phyloP scores from a whole-genome alignment of 1,284 basidiomycete genomes.

The Microbotryum violaceum region DNA sequence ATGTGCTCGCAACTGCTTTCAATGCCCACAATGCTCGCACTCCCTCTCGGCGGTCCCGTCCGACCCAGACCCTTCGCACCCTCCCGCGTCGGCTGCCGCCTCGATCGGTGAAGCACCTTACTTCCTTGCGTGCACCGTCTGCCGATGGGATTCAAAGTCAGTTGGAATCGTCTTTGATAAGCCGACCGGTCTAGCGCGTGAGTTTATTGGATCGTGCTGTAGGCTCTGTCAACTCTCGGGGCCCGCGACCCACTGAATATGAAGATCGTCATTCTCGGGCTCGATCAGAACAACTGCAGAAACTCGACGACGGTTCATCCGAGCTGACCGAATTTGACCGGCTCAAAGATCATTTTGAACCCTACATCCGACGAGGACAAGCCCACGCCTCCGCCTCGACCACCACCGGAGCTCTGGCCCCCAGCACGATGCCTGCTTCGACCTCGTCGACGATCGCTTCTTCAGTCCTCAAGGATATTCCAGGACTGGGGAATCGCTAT shows the following conservation, averaged over 20 bases:
- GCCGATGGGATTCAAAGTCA: slow-evolving; percentile 88
- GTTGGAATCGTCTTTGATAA: slow-evolving; percentile 91
- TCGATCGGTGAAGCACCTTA: slow-evolving; percentile 73
- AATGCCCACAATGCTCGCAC: slow-evolving; percentile 85
- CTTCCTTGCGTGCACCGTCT: slow-evolving; percentile 82
- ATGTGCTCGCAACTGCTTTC: slow-evolving; percentile 95
- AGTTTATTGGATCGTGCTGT: slow-evolving; percentile 1
- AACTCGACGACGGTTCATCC: slow-evolving; percentile 72
- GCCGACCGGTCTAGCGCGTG: slow-evolving; percentile 69
- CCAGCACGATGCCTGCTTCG: slow-evolving; percentile 5
- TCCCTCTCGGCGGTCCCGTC: slow-evolving; percentile 79
- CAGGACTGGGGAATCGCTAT: slow-evolving; percentile 13
- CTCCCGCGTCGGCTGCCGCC: slow-evolving; percentile 37
- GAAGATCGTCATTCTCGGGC: not conserved
- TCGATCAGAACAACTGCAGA: slow-evolving; percentile 70
- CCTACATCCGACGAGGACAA: slow-evolving; percentile 51
- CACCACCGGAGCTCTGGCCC: not conserved
- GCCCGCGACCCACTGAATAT: not conserved
- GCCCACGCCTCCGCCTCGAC: slow-evolving; percentile 1
- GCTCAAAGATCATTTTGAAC: slow-evolving; percentile 89
- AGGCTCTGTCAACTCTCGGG: not conserved
- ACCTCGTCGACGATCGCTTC: slow-evolving; percentile 42
- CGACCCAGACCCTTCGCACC: slow-evolving; percentile 58
- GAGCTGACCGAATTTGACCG: slow-evolving; percentile 81
- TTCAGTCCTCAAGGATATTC: slow-evolving; percentile 48